Evolutionary conservation across 2,329 filamentous ascomycete genomes (phyloP).

Genomic region (Ascomycota sp.): DNA sequence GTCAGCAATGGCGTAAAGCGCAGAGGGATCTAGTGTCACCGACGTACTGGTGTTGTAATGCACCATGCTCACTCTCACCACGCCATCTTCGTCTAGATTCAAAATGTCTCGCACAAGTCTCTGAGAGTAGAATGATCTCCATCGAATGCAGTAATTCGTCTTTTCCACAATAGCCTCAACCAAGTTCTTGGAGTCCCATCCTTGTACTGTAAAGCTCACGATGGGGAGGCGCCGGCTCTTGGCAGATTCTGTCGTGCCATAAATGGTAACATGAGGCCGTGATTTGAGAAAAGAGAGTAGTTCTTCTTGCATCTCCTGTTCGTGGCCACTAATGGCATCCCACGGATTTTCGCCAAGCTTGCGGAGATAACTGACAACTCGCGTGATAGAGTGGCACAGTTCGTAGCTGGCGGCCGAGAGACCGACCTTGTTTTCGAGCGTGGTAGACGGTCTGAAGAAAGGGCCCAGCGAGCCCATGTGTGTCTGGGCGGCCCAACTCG

Average conservation of each 20-base stretch:
- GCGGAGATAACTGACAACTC: slow-evolving; percentile 44
- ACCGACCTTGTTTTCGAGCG: slow-evolving; percentile 45
- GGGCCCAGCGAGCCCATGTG: slow-evolving; percentile 37
- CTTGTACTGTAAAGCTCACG: slow-evolving; percentile 44
- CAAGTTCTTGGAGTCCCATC: slow-evolving; percentile 31
- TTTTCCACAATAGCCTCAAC: slow-evolving; percentile 41
- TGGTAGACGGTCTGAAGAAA: slow-evolving; percentile 42
- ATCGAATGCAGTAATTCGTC: slow-evolving; percentile 40
- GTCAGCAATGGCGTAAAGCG: too few relatives aligned
- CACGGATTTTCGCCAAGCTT: too few relatives aligned
- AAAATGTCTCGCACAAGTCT: slow-evolving; percentile 39
- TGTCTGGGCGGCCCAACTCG: slow-evolving; percentile 31
- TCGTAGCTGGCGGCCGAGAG: slow-evolving; percentile 54
- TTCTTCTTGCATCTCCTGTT: slow-evolving; percentile 35
- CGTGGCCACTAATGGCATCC: slow-evolving; percentile 33
- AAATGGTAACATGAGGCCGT: slow-evolving; percentile 32
- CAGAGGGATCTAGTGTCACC: too few relatives aligned
- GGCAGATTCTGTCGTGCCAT: slow-evolving; percentile 31
- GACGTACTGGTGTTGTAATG: slow-evolving; percentile 50
- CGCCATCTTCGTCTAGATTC: slow-evolving; percentile 33
- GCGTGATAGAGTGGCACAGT: slow-evolving; percentile 39
- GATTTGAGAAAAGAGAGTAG: slow-evolving; percentile 37
- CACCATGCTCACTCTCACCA: slow-evolving; percentile 49
- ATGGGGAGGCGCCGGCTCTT: slow-evolving; percentile 35
- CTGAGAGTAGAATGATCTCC: slow-evolving; percentile 50